Evolutionary conservation across 2,329 filamentous ascomycete genomes (phyloP).

Genomic region (Sphaerostilbella broomeana): DNA sequence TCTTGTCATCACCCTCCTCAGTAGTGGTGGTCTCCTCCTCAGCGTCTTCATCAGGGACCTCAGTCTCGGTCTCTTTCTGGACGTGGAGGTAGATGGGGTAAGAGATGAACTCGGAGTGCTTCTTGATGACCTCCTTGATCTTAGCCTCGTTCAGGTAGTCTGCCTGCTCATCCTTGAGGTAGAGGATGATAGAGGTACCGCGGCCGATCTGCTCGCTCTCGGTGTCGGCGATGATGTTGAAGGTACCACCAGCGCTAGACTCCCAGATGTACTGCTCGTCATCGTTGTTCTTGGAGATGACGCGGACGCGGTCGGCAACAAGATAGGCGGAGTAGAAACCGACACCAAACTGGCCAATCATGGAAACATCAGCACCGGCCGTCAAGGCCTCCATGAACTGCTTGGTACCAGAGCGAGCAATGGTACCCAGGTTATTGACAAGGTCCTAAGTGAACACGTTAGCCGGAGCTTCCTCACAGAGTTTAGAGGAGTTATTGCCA

Average conservation of each 20-base stretch:
- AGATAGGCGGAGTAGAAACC: conserved; percentile 99
- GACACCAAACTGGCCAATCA: conserved; percentile 99
- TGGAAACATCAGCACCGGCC: conserved; percentile 97
- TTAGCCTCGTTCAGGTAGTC: conserved; percentile 98
- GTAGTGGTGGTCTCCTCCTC: conserved; percentile 60
- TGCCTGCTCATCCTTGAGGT: conserved; percentile 98
- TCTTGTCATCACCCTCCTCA: conserved; percentile 82
- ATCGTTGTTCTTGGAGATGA: conserved; percentile 98
- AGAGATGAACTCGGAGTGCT: conserved; percentile 99
- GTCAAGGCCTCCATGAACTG: conserved; percentile 99
- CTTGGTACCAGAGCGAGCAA: conserved; percentile 98
- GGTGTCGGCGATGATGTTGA: conserved; percentile 85
- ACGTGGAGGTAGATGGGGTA: conserved; percentile 99
- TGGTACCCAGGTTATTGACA: conserved; percentile 99
- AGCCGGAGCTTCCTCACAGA: too few species aligned
- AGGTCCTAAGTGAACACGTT: conserved; percentile 78
- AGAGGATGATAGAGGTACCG: conserved; percentile 95
- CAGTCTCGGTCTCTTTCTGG: conserved; percentile 97
- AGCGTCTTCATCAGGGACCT: conserved; percentile 93
- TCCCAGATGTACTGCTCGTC: conserved; percentile 99
- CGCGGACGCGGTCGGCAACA: conserved; percentile 90
- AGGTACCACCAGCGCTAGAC: conserved; percentile 93
- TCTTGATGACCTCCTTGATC: conserved; percentile 99
- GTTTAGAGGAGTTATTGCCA: too few species aligned
- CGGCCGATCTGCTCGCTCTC: conserved; percentile 87